Base-by-base conservation (phyloP, 83 land plant species). In the Thuja plicata region DNA sequence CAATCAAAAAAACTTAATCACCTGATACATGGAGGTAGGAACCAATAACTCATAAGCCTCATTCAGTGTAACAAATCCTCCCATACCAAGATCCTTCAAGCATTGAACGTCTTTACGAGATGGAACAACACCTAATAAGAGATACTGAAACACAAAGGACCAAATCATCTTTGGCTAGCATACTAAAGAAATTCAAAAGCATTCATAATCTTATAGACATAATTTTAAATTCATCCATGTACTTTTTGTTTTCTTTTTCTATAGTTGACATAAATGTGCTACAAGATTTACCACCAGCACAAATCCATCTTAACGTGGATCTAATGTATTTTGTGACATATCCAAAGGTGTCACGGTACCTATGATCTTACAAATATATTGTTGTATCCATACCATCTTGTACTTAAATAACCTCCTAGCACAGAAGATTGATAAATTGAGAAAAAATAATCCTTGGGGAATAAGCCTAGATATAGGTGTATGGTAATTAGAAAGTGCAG, bases 51-150 rank as follows among this genome's bases (percentile, higher is more conserved):
- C 99, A 90, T 96, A 98, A 74, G 97, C 90, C 88, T 97, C 99
- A 89, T 98, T 98, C 89, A 98, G 87, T 13, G 99, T 98, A 74
- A 98, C 89, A 32, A 98, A 98, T 32, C 97, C 99, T 71, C 89
- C 84, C 66, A 97, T 99, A 73, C 99, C 99, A 86, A 94, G 91
- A 54, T 90, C 90, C 91, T 96, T 96, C 50, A 98, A 88, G 85
- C 94, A 93, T 30, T 91, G 94, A 82, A 98, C 97, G 90, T 97
- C 96, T 80, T 90, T 87, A 46, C 96, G 98, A 90, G 97, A 98
- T 27, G 99, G 99, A 86, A 98, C 99, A 84, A 99, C 99, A 88
- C 99, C 99, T 87, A 98, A 88, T 89, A 98, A 83, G 52, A 98
- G 73, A 93, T 95, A 95, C 99, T 98, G 97, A 81, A 91, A 90